Evolutionary conservation across 345 rosid genomes (phyloP).

Genomic region (Jatropha curcas): DNA sequence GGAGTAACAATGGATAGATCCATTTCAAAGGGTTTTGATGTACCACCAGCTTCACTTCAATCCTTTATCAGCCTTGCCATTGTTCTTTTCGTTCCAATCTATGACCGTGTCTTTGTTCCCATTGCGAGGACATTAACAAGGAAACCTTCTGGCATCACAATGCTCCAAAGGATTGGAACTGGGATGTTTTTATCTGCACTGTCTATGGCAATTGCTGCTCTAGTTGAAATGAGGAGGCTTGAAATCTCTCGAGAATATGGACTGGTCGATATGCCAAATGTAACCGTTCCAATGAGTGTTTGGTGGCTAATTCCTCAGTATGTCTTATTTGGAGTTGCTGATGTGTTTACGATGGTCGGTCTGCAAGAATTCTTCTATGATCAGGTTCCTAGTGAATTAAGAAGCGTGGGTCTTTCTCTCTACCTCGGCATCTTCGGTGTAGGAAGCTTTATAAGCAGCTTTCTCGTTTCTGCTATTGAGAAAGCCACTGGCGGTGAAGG

Average conservation of each 20-base stretch:
- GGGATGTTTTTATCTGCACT: slow-evolving; percentile 20
- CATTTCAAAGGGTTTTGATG: slow-evolving; percentile 6
- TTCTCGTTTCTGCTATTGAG: slow-evolving; percentile 19
- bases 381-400: slow-evolving; percentile 23
- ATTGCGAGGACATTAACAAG: slow-evolving; percentile 21
- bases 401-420: slow-evolving; percentile 22
- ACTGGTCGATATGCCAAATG: slow-evolving; percentile 15
- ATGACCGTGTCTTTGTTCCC: slow-evolving; percentile 26
- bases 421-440: slow-evolving; percentile 21
- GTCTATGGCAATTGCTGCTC: slow-evolving; percentile 20
- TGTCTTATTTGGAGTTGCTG: slow-evolving; percentile 16
- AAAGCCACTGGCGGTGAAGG: slow-evolving; percentile 19
- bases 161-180: slow-evolving; percentile 34
- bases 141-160: slow-evolving; percentile 25
- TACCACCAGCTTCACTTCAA: slow-evolving; percentile 31
- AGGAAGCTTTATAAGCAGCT: slow-evolving; percentile 26
- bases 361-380: slow-evolving; percentile 29
- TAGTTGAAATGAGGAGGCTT: slow-evolving; percentile 20
- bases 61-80: slow-evolving; percentile 16
- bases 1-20: slow-evolving; percentile 31
- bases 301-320: slow-evolving; percentile 32
- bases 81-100: slow-evolving; percentile 23
- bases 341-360: slow-evolving; percentile 11
- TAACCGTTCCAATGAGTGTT: slow-evolving; percentile 18
- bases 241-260: slow-evolving; percentile 21